Conservation (phyloP, 306 rosid species). For the Vigna trinervia region DNA sequence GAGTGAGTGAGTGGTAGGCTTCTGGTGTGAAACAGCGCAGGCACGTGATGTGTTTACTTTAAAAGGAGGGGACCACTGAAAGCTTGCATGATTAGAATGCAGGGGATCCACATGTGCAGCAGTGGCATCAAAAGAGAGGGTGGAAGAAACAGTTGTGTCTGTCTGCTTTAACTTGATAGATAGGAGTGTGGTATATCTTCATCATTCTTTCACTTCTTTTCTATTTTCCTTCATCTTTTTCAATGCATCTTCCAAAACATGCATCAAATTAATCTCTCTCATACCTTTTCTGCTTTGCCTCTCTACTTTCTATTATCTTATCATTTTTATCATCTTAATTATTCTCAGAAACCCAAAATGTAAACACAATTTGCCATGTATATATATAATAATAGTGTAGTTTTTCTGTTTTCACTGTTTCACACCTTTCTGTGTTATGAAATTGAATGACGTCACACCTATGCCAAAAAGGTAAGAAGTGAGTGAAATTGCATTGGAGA, state of each 20-base stretch:
- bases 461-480: neutral
- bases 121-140: slow-evolving; percentile 50
- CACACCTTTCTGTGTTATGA: slow-evolving; percentile 10
- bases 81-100: slow-evolving; percentile 76
- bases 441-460: neutral
- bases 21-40: slow-evolving; percentile 50
- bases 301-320: slow-evolving; percentile 51
- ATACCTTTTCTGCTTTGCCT: slow-evolving; percentile 38
- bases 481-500: neutral
- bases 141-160: slow-evolving; percentile 48
- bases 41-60: slow-evolving; percentile 78
- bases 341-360: slow-evolving; percentile 35
- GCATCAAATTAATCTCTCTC: too few species aligned
- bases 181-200: neutral
- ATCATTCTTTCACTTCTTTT: slow-evolving; percentile 52
- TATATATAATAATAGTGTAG: neutral
- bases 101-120: slow-evolving; percentile 77
- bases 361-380: slow-evolving; percentile 16
- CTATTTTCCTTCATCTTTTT: slow-evolving; percentile 21
- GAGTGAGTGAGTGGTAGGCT: slow-evolving; percentile 36
- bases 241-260: slow-evolving; percentile 46
- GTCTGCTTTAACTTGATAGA: slow-evolving; percentile 57
- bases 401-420: slow-evolving; percentile 8
- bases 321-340: slow-evolving; percentile 45
- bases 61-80: slow-evolving; percentile 74